Conservation (phyloP, 2,329 filamentous ascomycete genomes). For the Hawksworthiomyces lignivorus region DNA sequence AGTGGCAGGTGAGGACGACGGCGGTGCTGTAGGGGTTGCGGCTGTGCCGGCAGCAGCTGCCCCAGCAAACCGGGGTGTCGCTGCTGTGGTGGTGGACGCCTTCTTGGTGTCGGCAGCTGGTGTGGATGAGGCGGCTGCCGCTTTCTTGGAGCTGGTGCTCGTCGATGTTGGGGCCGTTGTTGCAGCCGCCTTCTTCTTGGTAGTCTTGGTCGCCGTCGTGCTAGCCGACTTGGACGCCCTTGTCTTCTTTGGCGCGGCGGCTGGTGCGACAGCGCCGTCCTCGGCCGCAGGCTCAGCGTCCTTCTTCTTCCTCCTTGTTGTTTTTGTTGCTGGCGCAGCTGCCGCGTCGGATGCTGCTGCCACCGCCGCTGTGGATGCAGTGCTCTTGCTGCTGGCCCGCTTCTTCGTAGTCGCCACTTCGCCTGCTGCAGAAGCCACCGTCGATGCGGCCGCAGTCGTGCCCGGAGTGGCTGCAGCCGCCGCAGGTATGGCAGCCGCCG, state of each 20-base stretch:
- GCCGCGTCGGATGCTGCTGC: not conserved
- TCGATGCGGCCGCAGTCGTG: not conserved
- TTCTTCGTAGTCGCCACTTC: slow-evolving; percentile 10
- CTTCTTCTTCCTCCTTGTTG: slow-evolving; percentile 7
- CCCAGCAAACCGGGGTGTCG: slow-evolving; percentile 3
- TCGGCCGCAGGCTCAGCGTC: slow-evolving; percentile 5
- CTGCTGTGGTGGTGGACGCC: not conserved
- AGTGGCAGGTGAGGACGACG: too few species aligned
- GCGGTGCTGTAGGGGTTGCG: not conserved
- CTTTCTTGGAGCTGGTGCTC: too few species aligned
- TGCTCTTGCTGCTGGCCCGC: slow-evolving; percentile 13
- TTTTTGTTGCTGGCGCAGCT: not conserved
- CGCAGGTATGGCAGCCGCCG: not conserved
- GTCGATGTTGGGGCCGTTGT: too few species aligned
- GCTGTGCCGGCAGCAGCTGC: too few species aligned
- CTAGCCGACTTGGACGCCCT: slow-evolving; percentile 4
- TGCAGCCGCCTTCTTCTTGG: slow-evolving; percentile 2
- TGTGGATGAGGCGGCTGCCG: not conserved
- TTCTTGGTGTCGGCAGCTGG: too few species aligned
- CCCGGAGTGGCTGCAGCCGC: not conserved
- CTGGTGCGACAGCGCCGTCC: not conserved
- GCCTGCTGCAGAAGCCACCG: slow-evolving; percentile 3
- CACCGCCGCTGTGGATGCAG: not conserved
- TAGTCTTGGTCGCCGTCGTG: slow-evolving; percentile 4
- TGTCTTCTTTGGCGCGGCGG: slow-evolving; percentile 5